These are phyloP conservation scores for Hapsidospora chrysogenum DNA, from an alignment of 495 filamentous ascomycete species.

Conservation along the genomic window DNA sequence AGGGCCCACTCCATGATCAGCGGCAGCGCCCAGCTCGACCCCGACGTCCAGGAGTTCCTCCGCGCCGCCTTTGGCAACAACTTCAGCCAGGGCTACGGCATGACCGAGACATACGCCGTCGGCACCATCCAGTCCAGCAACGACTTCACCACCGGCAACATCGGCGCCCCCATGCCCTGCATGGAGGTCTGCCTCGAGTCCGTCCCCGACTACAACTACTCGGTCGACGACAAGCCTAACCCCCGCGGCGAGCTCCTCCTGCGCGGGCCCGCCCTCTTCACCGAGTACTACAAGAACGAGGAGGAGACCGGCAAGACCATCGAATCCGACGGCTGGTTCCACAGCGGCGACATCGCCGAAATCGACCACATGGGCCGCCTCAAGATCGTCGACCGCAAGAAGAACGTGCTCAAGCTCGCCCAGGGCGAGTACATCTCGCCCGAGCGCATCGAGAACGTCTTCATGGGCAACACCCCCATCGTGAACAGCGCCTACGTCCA, in stretches of 20 bases:
- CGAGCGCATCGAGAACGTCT: slow-evolving; percentile 90
- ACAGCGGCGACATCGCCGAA: slow-evolving; percentile 77
- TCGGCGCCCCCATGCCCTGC: slow-evolving; percentile 49
- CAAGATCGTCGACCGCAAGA: slow-evolving; percentile 86
- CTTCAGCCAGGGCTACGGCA: slow-evolving; percentile 79
- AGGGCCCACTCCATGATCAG: slow-evolving; percentile 58
- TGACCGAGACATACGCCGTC: slow-evolving; percentile 89
- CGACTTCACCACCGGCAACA: slow-evolving; percentile 68
- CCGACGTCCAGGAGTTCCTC: slow-evolving; percentile 73
- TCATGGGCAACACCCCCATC: slow-evolving; percentile 61
- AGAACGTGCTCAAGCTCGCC: slow-evolving; percentile 95
- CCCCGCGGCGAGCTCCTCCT: slow-evolving; percentile 84
- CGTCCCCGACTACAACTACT: slow-evolving; percentile 92
- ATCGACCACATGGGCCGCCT: slow-evolving; percentile 78
- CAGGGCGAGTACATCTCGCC: slow-evolving; percentile 98
- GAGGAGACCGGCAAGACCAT: slow-evolving; percentile 74
- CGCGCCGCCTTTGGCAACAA: slow-evolving; percentile 65
- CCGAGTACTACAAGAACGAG: slow-evolving; percentile 74
- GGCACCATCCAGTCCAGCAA: slow-evolving; percentile 45
- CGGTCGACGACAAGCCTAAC: slow-evolving; percentile 75
- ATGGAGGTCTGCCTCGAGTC: slow-evolving; percentile 71
- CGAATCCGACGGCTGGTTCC: slow-evolving; percentile 88
- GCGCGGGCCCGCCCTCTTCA: slow-evolving; percentile 62
- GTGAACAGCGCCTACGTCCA: slow-evolving; percentile 77
- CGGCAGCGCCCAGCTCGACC: slow-evolving; percentile 83